Evolutionary conservation across 2,329 filamentous ascomycete genomes (phyloP), one percentile per base, ranked within the genome.

Genomic region (Lachnellula occidentalis): DNA sequence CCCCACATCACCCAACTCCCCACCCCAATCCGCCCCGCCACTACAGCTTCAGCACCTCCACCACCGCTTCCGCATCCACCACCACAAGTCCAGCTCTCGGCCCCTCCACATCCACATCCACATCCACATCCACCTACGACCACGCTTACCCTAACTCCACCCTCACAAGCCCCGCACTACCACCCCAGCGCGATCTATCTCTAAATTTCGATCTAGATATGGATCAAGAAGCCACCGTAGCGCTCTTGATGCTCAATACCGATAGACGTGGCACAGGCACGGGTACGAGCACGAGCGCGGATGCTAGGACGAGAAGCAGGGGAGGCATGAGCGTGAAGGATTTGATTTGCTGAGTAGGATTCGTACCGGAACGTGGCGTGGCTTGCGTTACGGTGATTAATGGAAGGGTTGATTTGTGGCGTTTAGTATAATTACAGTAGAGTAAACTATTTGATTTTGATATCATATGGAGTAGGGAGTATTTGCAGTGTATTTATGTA

Each of bases 221-320:
- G 34, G 66, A 81, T 64, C 73, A 74, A 36, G 81, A 85, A 48
- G 92, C 90, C 1, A 94, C 90, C 7, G 86, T 90, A 12, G 92
- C 91, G 3, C 70, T 96, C 62, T 72, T 96, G 69, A 95, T 96
- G 91, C 75, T 96, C 56, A 95, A 92, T 61, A 83, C 78, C 51
- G 90, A 94, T 68, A 81, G 89, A 41, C 76, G 37, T 57, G 65
- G 60, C 49, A 63, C 56, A 14, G 12, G 36, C 14, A 5, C 17
- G 14, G 12, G 5, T 15, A 1, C 14, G 11, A 15, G 39, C 60
- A 57, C 14, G 11, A 5, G 37, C 60, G 56, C 24, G 19, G 54
- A 50, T 49, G 63, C 55, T 46, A 53, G 55, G 7, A 68, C 69
- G 48, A 72, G 72, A 37, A 24, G 22, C 4, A 24, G 22, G 22